Conservation (phyloP, 352 stramenopile genomes). For the Pythium sp. region DNA sequence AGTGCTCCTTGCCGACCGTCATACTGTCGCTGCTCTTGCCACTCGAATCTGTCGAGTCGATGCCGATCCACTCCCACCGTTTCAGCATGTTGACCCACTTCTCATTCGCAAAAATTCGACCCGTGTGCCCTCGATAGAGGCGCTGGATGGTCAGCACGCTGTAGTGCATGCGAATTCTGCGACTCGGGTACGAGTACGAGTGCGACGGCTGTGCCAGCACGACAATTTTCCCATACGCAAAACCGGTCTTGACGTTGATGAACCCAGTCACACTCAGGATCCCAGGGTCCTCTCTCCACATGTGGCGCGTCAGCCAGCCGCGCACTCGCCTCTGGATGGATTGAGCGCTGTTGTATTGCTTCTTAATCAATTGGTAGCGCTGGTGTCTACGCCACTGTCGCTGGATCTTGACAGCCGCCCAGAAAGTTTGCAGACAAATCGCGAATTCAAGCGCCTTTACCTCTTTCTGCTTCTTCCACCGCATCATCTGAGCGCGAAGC, state of each 20-base stretch:
- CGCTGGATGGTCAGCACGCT: conserved; percentile 45
- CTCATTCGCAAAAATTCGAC: conserved; percentile 58
- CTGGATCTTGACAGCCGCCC: conserved; percentile 60
- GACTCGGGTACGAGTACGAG: conserved; percentile 58
- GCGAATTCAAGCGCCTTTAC: conserved; percentile 24
- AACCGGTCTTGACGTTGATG: conserved; percentile 35
- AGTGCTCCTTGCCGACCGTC: conserved; percentile 47
- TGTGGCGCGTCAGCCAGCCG: conserved; percentile 60
- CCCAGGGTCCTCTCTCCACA: conserved; percentile 64
- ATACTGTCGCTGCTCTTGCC: conserved; percentile 47
- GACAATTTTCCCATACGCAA: conserved; percentile 48
- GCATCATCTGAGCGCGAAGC: conserved; percentile 39
- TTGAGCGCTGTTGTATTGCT: conserved; percentile 43
- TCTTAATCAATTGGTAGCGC: conserved; percentile 41
- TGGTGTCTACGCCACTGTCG: conserved; percentile 52
- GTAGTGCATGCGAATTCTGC: conserved; percentile 36
- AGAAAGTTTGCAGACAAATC: conserved; percentile 40
- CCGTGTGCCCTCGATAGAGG: conserved; percentile 43
- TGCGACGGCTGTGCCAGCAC: conserved; percentile 33
- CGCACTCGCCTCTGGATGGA: conserved; percentile 53
- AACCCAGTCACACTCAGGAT: conserved; percentile 37
- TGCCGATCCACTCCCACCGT: conserved; percentile 71
- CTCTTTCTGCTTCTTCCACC: conserved; percentile 38
- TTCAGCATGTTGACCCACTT: conserved; percentile 66
- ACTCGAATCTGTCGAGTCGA: conserved; percentile 28